A percentile compares a stretch with the other conserved stretches of the same genome.
Evolutionary conservation across 805 yeast species (phyloP).

Genomic region (Ogataea zsoltii): DNA sequence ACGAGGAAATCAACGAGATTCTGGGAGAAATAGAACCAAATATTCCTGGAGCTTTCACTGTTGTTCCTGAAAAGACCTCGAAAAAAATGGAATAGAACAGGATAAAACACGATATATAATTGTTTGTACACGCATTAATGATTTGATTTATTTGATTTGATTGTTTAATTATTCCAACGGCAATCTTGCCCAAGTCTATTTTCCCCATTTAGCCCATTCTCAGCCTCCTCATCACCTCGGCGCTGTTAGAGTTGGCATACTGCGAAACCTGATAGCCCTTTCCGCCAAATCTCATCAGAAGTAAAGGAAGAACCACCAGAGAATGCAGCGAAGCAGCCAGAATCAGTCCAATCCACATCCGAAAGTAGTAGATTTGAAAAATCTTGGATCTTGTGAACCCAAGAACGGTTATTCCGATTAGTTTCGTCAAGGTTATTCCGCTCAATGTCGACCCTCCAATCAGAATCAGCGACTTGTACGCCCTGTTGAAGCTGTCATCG

Average conservation of each 20-base stretch:
- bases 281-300: conserved; percentile 66
- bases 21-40: conserved; percentile 14
- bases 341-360: conserved; percentile 90
- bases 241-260: conserved; percentile 22
- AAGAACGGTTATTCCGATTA: conserved; percentile 82
- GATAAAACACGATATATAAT: too few species aligned
- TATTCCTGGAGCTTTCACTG: conserved; percentile 17
- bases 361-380: conserved; percentile 86
- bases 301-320: conserved; percentile 73
- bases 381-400: conserved; percentile 87
- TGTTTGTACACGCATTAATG: too few species aligned
- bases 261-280: conserved; percentile 40
- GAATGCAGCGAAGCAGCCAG: conserved; percentile 78
- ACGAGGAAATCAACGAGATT: conserved; percentile 16
- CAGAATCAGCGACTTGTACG: conserved; percentile 62
- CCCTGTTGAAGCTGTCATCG: conserved; percentile 31
- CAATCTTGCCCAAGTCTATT: too few species aligned
- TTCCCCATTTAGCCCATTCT: conserved; percentile 1
- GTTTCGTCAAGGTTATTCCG: conserved; percentile 87
- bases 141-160: too few species aligned
- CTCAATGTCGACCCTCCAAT: conserved; percentile 91
- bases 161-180: too few species aligned
- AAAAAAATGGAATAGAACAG: too few species aligned
- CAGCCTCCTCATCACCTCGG: conserved; percentile 27
- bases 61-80: neutral